These are phyloP conservation scores for Zymoseptoria tritici DNA, from an alignment of 2,329 filamentous ascomycete genomes.

Conservation along the genomic window DNA sequence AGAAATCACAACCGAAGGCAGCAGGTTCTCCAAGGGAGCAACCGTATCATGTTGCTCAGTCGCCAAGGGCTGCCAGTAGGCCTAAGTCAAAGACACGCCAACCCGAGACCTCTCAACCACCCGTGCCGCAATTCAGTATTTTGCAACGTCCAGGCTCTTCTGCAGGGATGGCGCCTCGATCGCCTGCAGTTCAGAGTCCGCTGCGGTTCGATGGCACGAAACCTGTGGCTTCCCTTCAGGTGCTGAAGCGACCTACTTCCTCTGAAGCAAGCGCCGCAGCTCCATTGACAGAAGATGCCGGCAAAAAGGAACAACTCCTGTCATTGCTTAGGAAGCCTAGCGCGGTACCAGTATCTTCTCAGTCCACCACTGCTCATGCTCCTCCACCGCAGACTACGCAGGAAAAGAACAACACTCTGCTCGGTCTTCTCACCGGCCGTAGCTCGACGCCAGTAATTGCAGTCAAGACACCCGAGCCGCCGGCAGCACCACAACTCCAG, in stretches of 20 bases:
- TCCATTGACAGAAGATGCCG: conserved; percentile 6
- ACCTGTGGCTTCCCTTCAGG: conserved; percentile 22
- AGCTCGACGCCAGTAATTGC: conserved; percentile 1
- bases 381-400: not conserved
- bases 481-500: conserved; percentile 21
- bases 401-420: conserved; percentile 5
- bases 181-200: conserved; percentile 16
- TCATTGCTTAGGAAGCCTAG: conserved; percentile 21
- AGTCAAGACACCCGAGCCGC: conserved; percentile 17
- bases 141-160: conserved; percentile 23
- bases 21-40: not conserved
- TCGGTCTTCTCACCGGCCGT: conserved; percentile 11
- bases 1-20: not conserved
- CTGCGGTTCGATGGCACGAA: conserved; percentile 18
- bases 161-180: conserved; percentile 9
- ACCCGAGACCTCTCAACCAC: conserved; percentile 1
- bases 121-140: conserved; percentile 23
- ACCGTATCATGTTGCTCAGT: not conserved
- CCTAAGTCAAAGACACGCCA: not conserved
- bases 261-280: conserved; percentile 1
- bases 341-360: conserved; percentile 1
- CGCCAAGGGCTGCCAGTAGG: conserved; percentile 13
- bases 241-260: conserved; percentile 23
- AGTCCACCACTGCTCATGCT: not conserved
- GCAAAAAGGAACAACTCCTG: conserved; percentile 25